These are phyloP conservation scores for Rhodofomes roseus DNA, from an alignment of 1,284 basidiomycete species.

Conservation along the genomic window DNA sequence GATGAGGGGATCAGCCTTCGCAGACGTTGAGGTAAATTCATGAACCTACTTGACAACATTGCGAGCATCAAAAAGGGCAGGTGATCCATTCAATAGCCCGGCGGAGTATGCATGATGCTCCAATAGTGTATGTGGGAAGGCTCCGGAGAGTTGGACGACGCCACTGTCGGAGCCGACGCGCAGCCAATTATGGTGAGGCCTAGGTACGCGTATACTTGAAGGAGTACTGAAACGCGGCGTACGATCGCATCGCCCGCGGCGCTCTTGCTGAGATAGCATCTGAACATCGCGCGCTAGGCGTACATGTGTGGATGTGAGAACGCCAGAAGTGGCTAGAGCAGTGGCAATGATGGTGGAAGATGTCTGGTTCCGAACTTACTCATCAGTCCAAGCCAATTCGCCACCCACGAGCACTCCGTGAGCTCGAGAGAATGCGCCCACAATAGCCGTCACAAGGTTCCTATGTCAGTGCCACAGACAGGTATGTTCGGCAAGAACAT, in stretches of 20 bases:
- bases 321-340: slow-evolving; percentile 1
- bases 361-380: slow-evolving; percentile 1
- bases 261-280: neutral
- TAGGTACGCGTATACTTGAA: neutral
- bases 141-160: neutral
- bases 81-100: neutral
- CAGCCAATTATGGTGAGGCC: neutral
- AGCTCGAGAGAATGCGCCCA: neutral
- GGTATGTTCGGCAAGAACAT: neutral
- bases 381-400: neutral
- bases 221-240: neutral
- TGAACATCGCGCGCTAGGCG: neutral
- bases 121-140: neutral
- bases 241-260: neutral
- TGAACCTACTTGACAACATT: slow-evolving; percentile 5
- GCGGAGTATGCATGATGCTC: neutral
- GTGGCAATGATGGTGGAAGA: neutral
- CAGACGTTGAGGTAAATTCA: slow-evolving; percentile 1
- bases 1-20: neutral
- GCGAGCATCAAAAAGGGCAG: neutral
- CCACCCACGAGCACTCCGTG: neutral
- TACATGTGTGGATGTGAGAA: neutral
- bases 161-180: slow-evolving; percentile 4
- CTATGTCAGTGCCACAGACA: neutral
- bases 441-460: neutral